Conservation (phyloP, 2,329 filamentous ascomycete genomes). For the Arachnopeziza araneosa region DNA sequence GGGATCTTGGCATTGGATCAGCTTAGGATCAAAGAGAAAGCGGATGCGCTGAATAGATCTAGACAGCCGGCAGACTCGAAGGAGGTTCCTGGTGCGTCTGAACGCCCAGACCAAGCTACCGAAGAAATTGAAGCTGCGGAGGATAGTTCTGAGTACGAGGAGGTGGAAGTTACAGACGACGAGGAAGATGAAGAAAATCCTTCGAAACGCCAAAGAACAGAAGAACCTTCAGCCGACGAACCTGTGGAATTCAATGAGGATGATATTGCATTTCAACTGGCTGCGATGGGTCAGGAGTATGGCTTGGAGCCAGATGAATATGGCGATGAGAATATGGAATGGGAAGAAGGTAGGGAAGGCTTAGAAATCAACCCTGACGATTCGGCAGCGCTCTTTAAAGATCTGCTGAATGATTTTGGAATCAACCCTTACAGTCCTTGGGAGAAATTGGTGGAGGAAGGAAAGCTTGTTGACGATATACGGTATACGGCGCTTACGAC, state of each 20-base stretch:
- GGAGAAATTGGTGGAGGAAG: conserved; percentile 83
- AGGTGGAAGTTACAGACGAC: conserved; percentile 39
- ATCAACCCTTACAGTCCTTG: conserved; percentile 87
- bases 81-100: conserved; percentile 24
- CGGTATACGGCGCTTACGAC: conserved; percentile 80
- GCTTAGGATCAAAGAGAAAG: conserved; percentile 59
- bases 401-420: conserved; percentile 74
- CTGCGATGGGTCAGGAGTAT: conserved; percentile 83
- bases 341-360: conserved; percentile 68
- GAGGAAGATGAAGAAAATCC: conserved; percentile 44
- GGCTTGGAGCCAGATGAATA: conserved; percentile 73
- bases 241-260: conserved; percentile 84
- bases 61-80: conserved; percentile 22
- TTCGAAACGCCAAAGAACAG: conserved; percentile 44
- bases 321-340: conserved; percentile 56
- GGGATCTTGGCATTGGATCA: conserved; percentile 70
- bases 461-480: conserved; percentile 74
- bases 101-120: conserved; percentile 10
- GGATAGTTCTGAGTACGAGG: conserved; percentile 68
- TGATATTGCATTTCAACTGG: conserved; percentile 88
- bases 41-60: conserved; percentile 27
- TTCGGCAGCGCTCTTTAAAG: conserved; percentile 71
- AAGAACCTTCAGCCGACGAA: conserved; percentile 35
- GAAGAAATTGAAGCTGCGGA: conserved; percentile 24
- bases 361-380: conserved; percentile 69